Base-by-base conservation (phyloP, 371 early-diverging fungal genomes). In the Mortierella sp. region DNA sequence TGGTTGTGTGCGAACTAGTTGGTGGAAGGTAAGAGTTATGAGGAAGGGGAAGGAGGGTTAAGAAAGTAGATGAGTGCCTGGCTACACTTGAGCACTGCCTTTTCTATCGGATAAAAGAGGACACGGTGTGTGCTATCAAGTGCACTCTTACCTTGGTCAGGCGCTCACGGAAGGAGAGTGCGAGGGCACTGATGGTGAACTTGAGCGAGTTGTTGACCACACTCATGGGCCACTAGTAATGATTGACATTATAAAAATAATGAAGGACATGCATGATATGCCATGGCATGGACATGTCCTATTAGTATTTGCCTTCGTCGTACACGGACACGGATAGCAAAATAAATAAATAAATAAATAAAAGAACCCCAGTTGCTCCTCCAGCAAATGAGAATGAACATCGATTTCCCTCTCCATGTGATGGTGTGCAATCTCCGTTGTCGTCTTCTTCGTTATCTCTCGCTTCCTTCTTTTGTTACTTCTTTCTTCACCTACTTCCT, bases 101-200 rank as follows among this genome's bases (percentile, higher is more conserved):
- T 50, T 14, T 38, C 42, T 2, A 50, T 50, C 3, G 16, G 50
- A 16, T 38, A 3, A 50, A 50, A 16, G 16, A 13, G 1, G 16
- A 16, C 50, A 50, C 16, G 13, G 50, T 16, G 16, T 16, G 16
- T 0, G 50, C 50, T 50, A 16, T 60, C 28, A 28, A 13, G n/a
- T 21, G n/a, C 21, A 24, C 34, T 14, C 28, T 31, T 63, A 92
- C 93, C 89, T 90, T 90, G 50, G 96, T 96, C 78, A 96, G 87
- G 19, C 97, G 91, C 63, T 93, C 92, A 76, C 97, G 92, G 93
- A 97, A 96, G 42, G 94, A 89, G 79, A 97, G 89, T 8, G 96
- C 91, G 74, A 97, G 90, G 50, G 92, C 92, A 74, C 91, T 93
- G 80, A 95, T 95, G 34, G 90, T 91, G 80, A 93, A 80, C 80